Base-by-base conservation (phyloP, 345 rosid species). In the Acer campestre region DNA sequence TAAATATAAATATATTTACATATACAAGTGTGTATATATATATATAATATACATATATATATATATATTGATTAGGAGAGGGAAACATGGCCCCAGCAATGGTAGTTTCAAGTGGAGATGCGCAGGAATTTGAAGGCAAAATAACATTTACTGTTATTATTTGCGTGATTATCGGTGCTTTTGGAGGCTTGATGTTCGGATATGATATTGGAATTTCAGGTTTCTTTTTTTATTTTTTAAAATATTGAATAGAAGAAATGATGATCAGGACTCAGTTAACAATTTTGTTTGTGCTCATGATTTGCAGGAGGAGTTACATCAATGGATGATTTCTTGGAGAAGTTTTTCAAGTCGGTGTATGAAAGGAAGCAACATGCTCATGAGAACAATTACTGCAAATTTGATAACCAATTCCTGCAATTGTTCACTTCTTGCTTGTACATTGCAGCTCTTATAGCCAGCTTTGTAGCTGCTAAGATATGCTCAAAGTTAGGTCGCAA, bases 331-430 rank as follows among this genome's bases (percentile, higher is more conserved):
- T 92, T 94, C 92, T 78, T 92, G 84, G 75, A 83, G 71, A 66
- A 77, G 18, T 92, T 94, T 76, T 94, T 92, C 56, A 91, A 86
- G 1, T 22, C 14, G 9, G 97, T 94, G 55, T 91, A 83, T 81
- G 86, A 77, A 59, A 89, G 48, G 86, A 91, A 92, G 78, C 80
- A 85, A 58, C 89, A 80, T 8, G 93, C 68, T 0, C 90, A 77
- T 6, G 88, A 91, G 42, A 81, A 90, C 82, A 92, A 94, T 70
- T 94, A 94, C 81, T 94, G 98, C 83, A 94, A 92, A 75, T 94
- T 79, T 53, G 88, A 89, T 51, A 79, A 90, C 65, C 89, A 83
- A 48, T 75, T 25, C 65, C 89, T 94, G 38, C 97, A 91, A 44
- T 86, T 94, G 13, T 94, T 94, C 79, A 92, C 97, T 3, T 92